Percentiles rank a stretch among this genome's conserved stretches.
These are phyloP conservation scores for Fusarium humuli DNA, from an alignment of 2,329 filamentous ascomycete genomes.

Conservation along the genomic window DNA sequence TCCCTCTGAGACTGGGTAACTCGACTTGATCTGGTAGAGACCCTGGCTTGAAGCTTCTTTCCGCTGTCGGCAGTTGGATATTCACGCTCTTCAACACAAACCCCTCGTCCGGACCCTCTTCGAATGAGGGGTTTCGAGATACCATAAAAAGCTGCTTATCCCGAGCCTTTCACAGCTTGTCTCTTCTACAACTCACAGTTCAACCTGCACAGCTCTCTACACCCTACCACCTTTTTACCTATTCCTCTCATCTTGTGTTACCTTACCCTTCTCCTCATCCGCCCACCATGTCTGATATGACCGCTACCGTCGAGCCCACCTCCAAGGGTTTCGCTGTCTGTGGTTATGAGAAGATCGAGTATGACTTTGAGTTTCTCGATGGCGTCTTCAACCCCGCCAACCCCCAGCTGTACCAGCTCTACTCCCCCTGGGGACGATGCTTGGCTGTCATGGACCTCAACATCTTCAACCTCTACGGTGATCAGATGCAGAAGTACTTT, in stretches of 20 bases:
- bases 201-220: conserved; percentile 22
- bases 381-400: conserved; percentile 73
- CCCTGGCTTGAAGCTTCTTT: conserved; percentile 9
- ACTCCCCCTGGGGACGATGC: conserved; percentile 72
- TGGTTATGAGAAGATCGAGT: conserved; percentile 81
- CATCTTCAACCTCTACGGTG: conserved; percentile 75
- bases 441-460: conserved; percentile 78
- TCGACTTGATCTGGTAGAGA: conserved; percentile 15
- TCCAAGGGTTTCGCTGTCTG: conserved; percentile 75
- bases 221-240: conserved; percentile 7
- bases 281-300: conserved; percentile 74
- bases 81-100: not conserved
- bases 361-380: conserved; percentile 80
- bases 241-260: not conserved
- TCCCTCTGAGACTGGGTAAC: not conserved
- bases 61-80: conserved; percentile 22
- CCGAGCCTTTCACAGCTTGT: conserved; percentile 1
- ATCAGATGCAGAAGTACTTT: conserved; percentile 75
- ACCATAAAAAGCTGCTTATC: conserved; percentile 31
- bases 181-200: not conserved
- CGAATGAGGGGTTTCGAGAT: not conserved
- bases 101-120: not conserved
- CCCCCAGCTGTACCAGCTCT: conserved; percentile 71
- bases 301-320: conserved; percentile 73
- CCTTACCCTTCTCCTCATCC: not conserved